Conservation (phyloP, 139 green algal genomes). For the Dunaliella primolecta region DNA sequence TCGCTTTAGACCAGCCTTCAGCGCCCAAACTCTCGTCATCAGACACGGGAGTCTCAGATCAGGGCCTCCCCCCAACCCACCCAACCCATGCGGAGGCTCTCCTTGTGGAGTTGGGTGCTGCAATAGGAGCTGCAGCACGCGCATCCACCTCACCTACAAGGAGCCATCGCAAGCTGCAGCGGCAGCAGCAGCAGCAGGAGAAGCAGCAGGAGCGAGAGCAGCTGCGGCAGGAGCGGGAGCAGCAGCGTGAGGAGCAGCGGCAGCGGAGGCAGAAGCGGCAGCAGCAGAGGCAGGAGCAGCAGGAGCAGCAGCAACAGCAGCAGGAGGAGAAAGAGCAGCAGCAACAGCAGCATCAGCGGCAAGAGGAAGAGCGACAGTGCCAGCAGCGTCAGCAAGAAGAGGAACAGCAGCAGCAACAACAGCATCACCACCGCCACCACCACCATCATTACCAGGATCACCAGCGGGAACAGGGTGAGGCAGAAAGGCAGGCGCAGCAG, state of each 20-base stretch:
- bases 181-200: not conserved
- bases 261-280: not conserved
- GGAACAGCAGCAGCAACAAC: not conserved
- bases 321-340: not conserved
- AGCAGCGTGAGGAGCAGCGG: not conserved
- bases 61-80: too few species aligned
- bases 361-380: not conserved
- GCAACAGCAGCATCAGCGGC: not conserved
- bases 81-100: too few species aligned
- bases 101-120: too few species aligned
- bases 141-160: too few species aligned
- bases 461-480: not conserved
- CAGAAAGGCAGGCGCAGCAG: not conserved
- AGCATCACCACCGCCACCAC: not conserved
- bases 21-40: too few species aligned
- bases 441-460: not conserved
- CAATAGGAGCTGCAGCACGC: too few species aligned
- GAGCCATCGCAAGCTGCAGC: not conserved
- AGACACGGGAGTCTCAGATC: too few species aligned
- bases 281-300: not conserved
- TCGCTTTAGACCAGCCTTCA: too few species aligned
- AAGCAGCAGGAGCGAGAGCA: not conserved
- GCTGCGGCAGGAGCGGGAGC: conserved; percentile 10
- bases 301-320: not conserved
- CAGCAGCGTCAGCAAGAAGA: not conserved